Percentiles rank a stretch among this genome's conserved stretches.
phyloP scores from a whole-genome alignment of 1,284 basidiomycete species.

The Tausonia pullulans region DNA sequence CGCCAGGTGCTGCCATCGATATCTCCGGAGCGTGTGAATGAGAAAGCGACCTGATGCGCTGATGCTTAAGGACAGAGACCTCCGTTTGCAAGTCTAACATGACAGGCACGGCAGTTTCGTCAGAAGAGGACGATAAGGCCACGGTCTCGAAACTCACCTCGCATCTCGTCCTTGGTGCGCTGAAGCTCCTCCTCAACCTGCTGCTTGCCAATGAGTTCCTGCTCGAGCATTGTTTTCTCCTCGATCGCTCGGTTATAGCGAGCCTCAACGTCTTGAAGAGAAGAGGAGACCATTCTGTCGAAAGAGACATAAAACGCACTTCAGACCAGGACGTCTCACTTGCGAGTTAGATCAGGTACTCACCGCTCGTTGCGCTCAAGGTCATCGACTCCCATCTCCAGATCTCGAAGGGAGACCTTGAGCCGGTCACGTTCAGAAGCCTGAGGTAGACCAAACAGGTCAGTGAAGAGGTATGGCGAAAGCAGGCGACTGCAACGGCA shows the following conservation, averaged over 20 bases:
- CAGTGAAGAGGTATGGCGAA: background rate
- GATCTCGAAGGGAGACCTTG: conserved; percentile 69
- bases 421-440: conserved; percentile 65
- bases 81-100: conserved; percentile 68
- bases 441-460: conserved; percentile 14
- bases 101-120: background rate
- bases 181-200: conserved; percentile 84
- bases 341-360: conserved; percentile 5
- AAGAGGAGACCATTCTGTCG: conserved; percentile 65
- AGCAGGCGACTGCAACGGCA: background rate
- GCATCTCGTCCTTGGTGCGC: conserved; percentile 79
- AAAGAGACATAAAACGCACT: background rate
- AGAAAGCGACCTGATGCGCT: conserved; percentile 27
- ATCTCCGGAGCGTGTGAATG: conserved; percentile 21
- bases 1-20: background rate
- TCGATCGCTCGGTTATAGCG: conserved; percentile 86
- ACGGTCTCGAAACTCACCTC: conserved; percentile 48
- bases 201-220: conserved; percentile 87
- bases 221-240: conserved; percentile 92
- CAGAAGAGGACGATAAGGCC: background rate
- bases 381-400: conserved; percentile 94
- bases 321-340: no score
- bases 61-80: conserved; percentile 67
- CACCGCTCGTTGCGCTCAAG: conserved; percentile 76
- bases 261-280: conserved; percentile 78